Evolutionary conservation across 2,329 filamentous ascomycete genomes (phyloP), one percentile per base, ranked within the genome.

Genomic region (Colletotrichum plurivorum): DNA sequence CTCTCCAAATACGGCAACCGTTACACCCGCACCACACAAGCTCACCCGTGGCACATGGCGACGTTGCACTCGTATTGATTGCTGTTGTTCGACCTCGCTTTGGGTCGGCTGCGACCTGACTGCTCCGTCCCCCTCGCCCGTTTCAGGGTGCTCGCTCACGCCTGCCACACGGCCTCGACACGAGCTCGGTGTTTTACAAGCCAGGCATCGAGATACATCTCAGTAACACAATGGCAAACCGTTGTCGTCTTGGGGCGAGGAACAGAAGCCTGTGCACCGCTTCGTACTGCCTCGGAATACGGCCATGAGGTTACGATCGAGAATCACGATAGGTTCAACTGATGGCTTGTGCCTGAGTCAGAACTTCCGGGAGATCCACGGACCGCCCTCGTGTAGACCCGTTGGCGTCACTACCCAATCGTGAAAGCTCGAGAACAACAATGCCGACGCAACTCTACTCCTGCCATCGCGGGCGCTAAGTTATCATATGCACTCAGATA

Each of bases 21-120:
- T 62, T 49, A 36, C 57, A 67, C 56, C 63, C 57, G 63, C 57
- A 49, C 51, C 51, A 43, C 45, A 58, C 36, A 58, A 64, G 57
- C 57, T 62, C 39, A 18, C n/a, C 43, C 56, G 51, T 63, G 27
- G 45, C 64, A 63, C 64, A 63, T 63, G 64, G 64, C 64, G 53
- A 31, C 64, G 53, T 45, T 46, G 52, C 64, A 63, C 46, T 20
- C 64, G 52, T 22, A 5, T 54, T n/a, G 18, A 20, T 43, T 31
- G 39, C 20, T 27, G 48, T 39, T 55, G 49, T 18, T 56, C 51
- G n/a, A 63, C 46, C 18, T 43, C 31, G 45, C 48, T 27, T 52
- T 18, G 22, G 20, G 12, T 27, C 18, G 48, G 48, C 18, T 18
- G 18, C 12, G 22, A 25, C 48, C 13, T n/a, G 48, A 15, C 16